phyloP scores from a whole-genome alignment of 2,329 filamentous ascomycete species.

The Blastomyces gilchristii region DNA sequence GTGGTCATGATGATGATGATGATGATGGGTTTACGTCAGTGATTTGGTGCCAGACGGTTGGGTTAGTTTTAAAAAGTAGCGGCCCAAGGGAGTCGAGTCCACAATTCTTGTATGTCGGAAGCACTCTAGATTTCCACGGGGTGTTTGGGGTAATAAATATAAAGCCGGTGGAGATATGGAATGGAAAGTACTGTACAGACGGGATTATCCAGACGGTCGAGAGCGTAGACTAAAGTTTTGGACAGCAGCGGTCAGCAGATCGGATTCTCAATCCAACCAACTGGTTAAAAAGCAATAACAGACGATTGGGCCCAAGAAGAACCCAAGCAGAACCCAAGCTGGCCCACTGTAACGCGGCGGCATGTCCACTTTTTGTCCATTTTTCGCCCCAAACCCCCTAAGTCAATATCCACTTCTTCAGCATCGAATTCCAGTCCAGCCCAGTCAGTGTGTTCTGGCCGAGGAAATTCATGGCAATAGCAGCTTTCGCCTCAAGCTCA shows the following conservation, averaged over 20 bases:
- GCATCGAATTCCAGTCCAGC: not conserved
- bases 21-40: not conserved
- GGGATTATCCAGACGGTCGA: conserved; percentile 24
- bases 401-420: not conserved
- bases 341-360: not conserved
- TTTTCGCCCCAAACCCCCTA: not conserved
- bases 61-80: not conserved
- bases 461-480: not conserved
- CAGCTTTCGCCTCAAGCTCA: not conserved
- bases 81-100: not conserved
- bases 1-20: not conserved
- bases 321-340: not conserved
- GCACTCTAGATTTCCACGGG: not conserved
- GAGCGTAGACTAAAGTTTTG: conserved; percentile 21
- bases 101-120: not conserved
- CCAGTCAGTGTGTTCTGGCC: not conserved
- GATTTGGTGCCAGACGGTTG: not conserved
- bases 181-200: conserved; percentile 6
- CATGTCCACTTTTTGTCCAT: not conserved
- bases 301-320: not conserved
- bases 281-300: not conserved
- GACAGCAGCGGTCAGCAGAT: not conserved
- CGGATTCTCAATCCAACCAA: not conserved
- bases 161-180: not conserved
- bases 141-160: not conserved